Base-by-base conservation (phyloP, 1,284 basidiomycete genomes). In the Farysia itapuensis region DNA sequence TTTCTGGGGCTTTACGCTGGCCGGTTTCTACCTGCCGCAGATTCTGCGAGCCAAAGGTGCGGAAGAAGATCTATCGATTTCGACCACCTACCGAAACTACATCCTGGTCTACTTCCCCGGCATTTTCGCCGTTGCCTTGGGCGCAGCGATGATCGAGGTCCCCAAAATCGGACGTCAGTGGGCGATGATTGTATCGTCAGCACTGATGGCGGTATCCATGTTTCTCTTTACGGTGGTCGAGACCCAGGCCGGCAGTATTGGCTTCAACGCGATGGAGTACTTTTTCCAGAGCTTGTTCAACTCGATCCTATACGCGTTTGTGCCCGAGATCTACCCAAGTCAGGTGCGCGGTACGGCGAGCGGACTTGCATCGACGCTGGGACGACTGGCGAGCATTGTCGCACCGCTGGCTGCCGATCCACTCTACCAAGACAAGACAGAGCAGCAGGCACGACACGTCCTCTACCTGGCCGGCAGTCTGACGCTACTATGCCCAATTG, bases 341-440 rank as follows among this genome's bases (percentile, higher is more conserved):
- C 61, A 75, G 28, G 77, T 77, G n/a, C 56, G 79, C 52, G 79
- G 78, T 13, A 74, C 69, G 4, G 79, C 77, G 0, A 64, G 65
- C 25, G 78, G 78, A 5, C 59, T 78, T 24, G 65, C 75, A 1
- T 73, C 75, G 1, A 78, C 77, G 6, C 52, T 79, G 21, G 78
- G 78, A 22, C 57, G 78, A 11, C 39, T 79, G 1, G 67, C 77
- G 5, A 66, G 74, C 40, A 78, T 72, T 29, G 67, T 77, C 5
- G 78, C 78, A 0, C 78, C 78, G 2, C 63, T 78, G 14, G 77
- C 77, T 4, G 78, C 68, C 2, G 71, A 76, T 35, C 57, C 71
- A 19, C 72, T 77, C 39, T 72, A 87, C 86, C 80, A 90, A 91
- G 81, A 94, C 12, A 31, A 40, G 23, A 65, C 64, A 14, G 48